A percentile compares a stretch with the other conserved stretches of the same genome.
Conservation (phyloP, 2,329 filamentous ascomycete species). For the Grosmannia clavigera region DNA sequence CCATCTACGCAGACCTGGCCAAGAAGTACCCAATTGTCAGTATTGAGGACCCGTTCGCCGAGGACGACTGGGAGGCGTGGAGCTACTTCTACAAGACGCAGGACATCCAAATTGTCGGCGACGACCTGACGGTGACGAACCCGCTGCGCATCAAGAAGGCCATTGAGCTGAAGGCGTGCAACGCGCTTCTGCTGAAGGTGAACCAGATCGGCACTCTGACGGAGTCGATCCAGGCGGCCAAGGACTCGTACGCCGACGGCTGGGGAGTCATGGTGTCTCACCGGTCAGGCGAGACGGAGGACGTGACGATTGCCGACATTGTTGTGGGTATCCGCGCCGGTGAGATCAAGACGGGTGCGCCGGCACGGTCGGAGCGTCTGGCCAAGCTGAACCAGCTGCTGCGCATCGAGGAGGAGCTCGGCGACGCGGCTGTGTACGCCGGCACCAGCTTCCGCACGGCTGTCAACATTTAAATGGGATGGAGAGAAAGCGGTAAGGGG, state of each 20-base stretch:
- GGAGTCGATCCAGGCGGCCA: slow-evolving; percentile 97
- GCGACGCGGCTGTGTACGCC: slow-evolving; percentile 80
- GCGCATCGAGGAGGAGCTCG: slow-evolving; percentile 98
- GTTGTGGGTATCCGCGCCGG: slow-evolving; percentile 92
- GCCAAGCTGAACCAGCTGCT: slow-evolving; percentile 99
- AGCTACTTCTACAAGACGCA: slow-evolving; percentile 99
- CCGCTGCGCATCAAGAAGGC: slow-evolving; percentile 98
- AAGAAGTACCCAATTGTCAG: slow-evolving; percentile 97
- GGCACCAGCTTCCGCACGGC: slow-evolving; percentile 84
- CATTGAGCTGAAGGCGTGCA: slow-evolving; percentile 97
- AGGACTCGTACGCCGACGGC: slow-evolving; percentile 88
- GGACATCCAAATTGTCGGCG: slow-evolving; percentile 96
- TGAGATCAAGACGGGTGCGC: slow-evolving; percentile 98
- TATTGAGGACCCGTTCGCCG: slow-evolving; percentile 98
- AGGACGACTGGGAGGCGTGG: slow-evolving; percentile 99
- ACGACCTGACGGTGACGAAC: slow-evolving; percentile 99
- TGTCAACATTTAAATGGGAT: slow-evolving; percentile 58
- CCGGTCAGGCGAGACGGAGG: slow-evolving; percentile 97
- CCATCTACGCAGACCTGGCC: slow-evolving; percentile 74
- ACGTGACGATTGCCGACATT: slow-evolving; percentile 98
- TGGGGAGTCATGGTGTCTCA: slow-evolving; percentile 99
- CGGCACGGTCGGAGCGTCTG: slow-evolving; percentile 90
- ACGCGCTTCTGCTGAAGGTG: slow-evolving; percentile 96
- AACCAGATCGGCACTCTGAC: slow-evolving; percentile 99
- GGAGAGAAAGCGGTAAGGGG: background rate